Base-by-base conservation (phyloP, 176 grass and related monocot genomes). In the Carex cristatella region DNA sequence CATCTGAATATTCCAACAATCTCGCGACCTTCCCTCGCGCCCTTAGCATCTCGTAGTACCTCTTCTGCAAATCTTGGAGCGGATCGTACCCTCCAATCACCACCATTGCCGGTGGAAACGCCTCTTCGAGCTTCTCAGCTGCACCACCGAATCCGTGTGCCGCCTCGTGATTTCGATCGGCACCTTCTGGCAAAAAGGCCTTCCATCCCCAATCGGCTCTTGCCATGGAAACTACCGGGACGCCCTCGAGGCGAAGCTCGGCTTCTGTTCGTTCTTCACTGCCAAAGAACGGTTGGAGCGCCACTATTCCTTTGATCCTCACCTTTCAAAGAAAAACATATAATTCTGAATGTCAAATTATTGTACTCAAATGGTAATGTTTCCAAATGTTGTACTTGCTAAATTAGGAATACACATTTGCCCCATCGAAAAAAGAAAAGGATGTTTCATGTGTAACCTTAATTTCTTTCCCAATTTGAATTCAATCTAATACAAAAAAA, bases 81-180 rank as follows among this genome's bases (percentile, higher is more conserved):
- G 89, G 95, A 65, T 98, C 92, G 73, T 89, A 91, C 1, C 90
- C 95, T 5, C 92, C 89, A 11, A 94, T n/a, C 57, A 90, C 92
- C 7, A 94, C 81, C 32, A 89, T 51, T n/a, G 23, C 77, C 10
- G 88, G 66, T 81, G 95, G 95, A 53, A 89, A 90, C 5, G 30
- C 74, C 75, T 33, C 49, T 83, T 83, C 81, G 1, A 83, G 19
- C 23, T 0, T 55, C 23, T 1, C 48, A 6, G 11, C n/a, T 75
- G 71, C 27, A 0, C 4, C 71, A 4, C 44, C 42, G 12, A 55
- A 69, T 42, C 68, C 62, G 19, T 69, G 81, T 67, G 61, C 40
- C 4, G 81, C 81, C 69, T 83, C 81, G 5, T 83, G 81, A 83
- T 83, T 83, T 55, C 81, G 61, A 16, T 83, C 15, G 6, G 63